These are phyloP conservation scores for Termitomyces eurrhizus DNA, from an alignment of 768 basidiomycete species.

Conservation along the genomic window DNA sequence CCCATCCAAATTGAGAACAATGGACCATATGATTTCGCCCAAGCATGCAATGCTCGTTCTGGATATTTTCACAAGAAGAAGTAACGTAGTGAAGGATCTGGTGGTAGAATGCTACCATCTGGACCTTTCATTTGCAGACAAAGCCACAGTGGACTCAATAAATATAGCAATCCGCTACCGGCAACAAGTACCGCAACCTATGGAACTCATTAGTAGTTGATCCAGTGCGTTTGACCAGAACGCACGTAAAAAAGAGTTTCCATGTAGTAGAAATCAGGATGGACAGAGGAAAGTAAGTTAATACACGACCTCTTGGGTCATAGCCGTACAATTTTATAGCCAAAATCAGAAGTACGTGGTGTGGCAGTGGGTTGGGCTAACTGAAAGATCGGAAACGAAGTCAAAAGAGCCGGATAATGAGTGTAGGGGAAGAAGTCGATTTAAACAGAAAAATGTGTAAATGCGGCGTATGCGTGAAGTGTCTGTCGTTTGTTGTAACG, in stretches of 20 bases:
- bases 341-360: too few relatives aligned
- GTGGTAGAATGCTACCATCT: slow-evolving; percentile 22
- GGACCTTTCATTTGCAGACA: slow-evolving; percentile 16
- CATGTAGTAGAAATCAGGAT: background rate
- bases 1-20: slow-evolving; percentile 36
- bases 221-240: background rate
- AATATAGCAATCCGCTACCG: background rate
- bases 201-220: background rate
- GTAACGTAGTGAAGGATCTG: slow-evolving; percentile 25
- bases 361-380: too few relatives aligned
- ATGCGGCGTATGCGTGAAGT: too few relatives aligned
- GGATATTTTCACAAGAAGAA: slow-evolving; percentile 31
- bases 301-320: too few relatives aligned
- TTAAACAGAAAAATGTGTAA: too few relatives aligned
- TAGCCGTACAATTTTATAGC: too few relatives aligned
- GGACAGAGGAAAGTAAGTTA: background rate
- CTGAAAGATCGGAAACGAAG: too few relatives aligned
- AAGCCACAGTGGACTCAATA: slow-evolving; percentile 10
- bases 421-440: too few relatives aligned
- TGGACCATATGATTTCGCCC: slow-evolving; percentile 30
- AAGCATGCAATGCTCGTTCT: slow-evolving; percentile 27
- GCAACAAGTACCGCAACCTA: background rate
- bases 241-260: background rate
- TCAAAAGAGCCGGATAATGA: too few relatives aligned
- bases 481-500: too few relatives aligned